Evolutionary conservation across 768 basidiomycete species (phyloP), one percentile per base, ranked within the genome.

Genomic region (Rhizopogon vinicolor): DNA sequence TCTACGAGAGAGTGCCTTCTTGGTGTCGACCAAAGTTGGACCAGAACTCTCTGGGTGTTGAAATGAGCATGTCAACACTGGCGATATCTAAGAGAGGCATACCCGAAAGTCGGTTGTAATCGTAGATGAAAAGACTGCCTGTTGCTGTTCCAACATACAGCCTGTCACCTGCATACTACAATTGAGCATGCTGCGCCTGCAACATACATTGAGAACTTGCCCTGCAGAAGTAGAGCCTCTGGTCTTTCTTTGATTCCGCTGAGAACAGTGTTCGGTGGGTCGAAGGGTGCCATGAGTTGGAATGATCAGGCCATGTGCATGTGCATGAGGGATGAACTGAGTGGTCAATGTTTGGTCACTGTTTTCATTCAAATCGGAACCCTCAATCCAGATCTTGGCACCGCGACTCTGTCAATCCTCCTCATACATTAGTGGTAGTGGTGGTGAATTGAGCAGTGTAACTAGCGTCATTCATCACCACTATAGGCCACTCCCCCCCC

Each of bases 61-160:
- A 22, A 41, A 22, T 29, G 37, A 35, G 46, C 16, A 50, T 19
- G 4, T 33, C 7, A 46, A 18, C 29, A 51, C 5, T 16, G 6
- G 45, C 2, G 13, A n/a, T 41, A 54, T 22, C 18, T 55, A 51
- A 39, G 44, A 41, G 22, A 12, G 10, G 63, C 74, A 43, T 43
- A 82, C 82, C 68, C 45, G 60, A 40, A n/a, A 66, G 57, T 22
- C 73, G 73, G 19, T 76, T 72, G 19, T 81, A 58, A 33, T 71
- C 67, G 60, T 85, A 86, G 44, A 84, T 72, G 41, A 79, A 73
- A 45, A 88, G 64, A 55, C 66, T 83, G 28, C 86, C 86, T 0
- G 69, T 74, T 5, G 78, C 72, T 18, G 85, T 84, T 14, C 85
- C 86, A 54, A 88, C 62, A 61, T 86, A 91, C 19, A 90, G 65